Evolutionary conservation across 495 filamentous ascomycete species (phyloP).

Genomic region (Neurospora sublineolata): DNA sequence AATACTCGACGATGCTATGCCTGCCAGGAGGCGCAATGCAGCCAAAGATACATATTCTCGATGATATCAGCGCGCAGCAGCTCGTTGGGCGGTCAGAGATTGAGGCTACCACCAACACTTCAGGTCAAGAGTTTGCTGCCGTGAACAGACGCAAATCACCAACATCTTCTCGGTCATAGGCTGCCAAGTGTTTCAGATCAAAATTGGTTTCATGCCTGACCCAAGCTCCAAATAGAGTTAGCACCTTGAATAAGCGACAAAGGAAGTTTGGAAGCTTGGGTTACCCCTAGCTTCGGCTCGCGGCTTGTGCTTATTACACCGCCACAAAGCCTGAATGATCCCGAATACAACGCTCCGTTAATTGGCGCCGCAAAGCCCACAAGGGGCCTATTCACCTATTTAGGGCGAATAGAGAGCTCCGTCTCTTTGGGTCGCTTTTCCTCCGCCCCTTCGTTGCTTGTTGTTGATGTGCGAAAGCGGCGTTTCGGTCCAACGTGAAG

Average conservation of each 20-base stretch:
- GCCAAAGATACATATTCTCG: background rate
- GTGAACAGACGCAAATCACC: background rate
- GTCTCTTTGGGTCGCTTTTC: background rate
- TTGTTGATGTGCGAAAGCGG: background rate
- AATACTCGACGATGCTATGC: background rate
- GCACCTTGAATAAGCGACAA: background rate
- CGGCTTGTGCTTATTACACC: background rate
- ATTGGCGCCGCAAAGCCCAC: background rate
- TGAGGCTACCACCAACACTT: background rate
- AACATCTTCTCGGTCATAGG: background rate
- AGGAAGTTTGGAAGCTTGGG: background rate
- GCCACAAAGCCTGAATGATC: background rate
- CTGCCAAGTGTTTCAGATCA: background rate
- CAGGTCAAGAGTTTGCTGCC: background rate
- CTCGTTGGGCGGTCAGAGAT: background rate
- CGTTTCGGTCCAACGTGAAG: background rate
- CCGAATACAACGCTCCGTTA: background rate
- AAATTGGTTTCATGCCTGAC: background rate
- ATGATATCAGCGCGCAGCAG: background rate
- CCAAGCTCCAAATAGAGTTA: background rate
- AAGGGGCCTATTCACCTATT: background rate
- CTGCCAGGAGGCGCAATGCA: background rate
- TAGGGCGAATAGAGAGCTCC: background rate
- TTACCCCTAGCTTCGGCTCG: background rate
- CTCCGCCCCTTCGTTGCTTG: background rate